Conservation (phyloP, 176 grass and related monocot species). For the Tuctoria greenei region DNA sequence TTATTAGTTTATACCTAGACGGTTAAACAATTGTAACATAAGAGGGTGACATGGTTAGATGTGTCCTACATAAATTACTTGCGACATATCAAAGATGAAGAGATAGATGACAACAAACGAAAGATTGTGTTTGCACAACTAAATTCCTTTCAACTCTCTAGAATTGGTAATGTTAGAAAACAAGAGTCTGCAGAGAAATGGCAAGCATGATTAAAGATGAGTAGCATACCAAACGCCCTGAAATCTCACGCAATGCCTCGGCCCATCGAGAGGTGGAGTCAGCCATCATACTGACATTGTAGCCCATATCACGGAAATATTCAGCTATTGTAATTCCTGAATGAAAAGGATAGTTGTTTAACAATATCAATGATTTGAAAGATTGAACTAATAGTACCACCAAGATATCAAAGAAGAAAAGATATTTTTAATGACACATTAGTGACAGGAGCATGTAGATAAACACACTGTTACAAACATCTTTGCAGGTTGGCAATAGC, state of each 20-base stretch:
- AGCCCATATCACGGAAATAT: constrained; percentile 95
- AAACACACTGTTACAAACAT: no score
- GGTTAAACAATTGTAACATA: not conserved
- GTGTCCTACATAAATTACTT: not conserved
- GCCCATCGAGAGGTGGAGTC: constrained; percentile 89
- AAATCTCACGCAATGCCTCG: constrained; percentile 80
- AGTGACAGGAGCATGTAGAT: no score
- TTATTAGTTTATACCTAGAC: no score
- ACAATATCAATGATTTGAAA: not conserved
- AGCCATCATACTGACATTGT: constrained; percentile 99
- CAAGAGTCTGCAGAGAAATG: not conserved
- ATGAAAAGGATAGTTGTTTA: not conserved
- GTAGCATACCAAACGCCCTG: constrained; percentile 55
- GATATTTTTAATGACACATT: no score
- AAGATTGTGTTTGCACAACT: not conserved
- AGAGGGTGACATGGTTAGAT: no score
- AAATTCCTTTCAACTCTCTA: not conserved
- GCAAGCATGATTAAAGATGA: not conserved
- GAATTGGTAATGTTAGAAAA: not conserved
- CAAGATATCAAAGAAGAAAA: no score
- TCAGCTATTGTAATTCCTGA: constrained; percentile 88
- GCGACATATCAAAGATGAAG: not conserved
- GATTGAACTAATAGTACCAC: no score
- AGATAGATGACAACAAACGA: not conserved
- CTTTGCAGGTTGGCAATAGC: no score